Evolutionary conservation across 2,329 filamentous ascomycete species (phyloP).

Genomic region (Orbilia quercus): DNA sequence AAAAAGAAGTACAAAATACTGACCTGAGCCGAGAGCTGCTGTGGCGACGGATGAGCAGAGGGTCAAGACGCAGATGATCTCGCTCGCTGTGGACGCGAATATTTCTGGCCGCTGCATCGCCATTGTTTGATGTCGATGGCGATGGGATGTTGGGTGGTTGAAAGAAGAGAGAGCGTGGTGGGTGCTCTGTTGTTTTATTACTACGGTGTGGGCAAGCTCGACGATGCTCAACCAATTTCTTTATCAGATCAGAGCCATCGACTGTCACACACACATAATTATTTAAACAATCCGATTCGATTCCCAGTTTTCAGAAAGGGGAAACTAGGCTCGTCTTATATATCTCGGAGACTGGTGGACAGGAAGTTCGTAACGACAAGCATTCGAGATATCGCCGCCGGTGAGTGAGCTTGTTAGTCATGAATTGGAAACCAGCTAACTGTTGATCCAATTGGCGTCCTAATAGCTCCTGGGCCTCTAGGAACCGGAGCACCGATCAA

Average conservation of each 20-base stretch:
- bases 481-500: too few relatives aligned
- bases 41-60: constrained; percentile 44
- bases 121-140: constrained; percentile 15
- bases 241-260: not conserved
- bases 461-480: too few relatives aligned
- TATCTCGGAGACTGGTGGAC: not conserved
- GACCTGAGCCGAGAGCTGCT: constrained; percentile 38
- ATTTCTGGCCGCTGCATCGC: constrained; percentile 44
- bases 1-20: not conserved
- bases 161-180: not conserved
- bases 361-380: constrained; percentile 11
- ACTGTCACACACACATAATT: not conserved
- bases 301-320: not conserved
- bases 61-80: constrained; percentile 39
- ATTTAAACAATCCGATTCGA: not conserved
- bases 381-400: not conserved
- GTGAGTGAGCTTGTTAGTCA: constrained; percentile 2
- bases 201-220: not conserved
- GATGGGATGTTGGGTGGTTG: not conserved
- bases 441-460: too few relatives aligned
- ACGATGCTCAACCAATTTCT: not conserved
- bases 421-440: constrained; percentile 28
- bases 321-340: constrained; percentile 11
- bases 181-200: not conserved
- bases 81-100: constrained; percentile 38